phyloP scores from a whole-genome alignment of 139 green algal genomes.

The Pleodorina starrii region DNA sequence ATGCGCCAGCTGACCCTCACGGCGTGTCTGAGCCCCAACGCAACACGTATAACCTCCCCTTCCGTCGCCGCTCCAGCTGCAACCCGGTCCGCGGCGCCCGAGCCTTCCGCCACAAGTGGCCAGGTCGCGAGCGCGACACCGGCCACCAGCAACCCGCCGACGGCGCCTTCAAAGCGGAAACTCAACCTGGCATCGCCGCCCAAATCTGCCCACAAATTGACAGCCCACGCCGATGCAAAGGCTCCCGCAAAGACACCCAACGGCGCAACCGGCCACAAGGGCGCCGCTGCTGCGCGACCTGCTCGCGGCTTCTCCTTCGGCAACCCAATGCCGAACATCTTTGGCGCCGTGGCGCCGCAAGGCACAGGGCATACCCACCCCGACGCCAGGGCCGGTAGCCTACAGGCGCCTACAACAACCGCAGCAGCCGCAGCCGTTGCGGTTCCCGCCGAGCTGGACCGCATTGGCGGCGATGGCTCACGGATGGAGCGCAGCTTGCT shows the following conservation, averaged over 20 bases:
- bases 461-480: neutral
- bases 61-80: neutral
- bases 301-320: too few relatives aligned
- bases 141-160: neutral
- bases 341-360: too few relatives aligned
- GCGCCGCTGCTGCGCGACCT: too few relatives aligned
- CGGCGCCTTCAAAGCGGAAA: neutral
- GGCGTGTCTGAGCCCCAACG: neutral
- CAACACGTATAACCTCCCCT: neutral
- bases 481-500: neutral
- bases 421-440: too few relatives aligned
- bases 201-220: neutral
- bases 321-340: too few relatives aligned
- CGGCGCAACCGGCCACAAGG: too few relatives aligned
- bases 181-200: neutral
- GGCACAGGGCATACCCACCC: too few relatives aligned
- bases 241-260: too few relatives aligned
- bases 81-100: neutral
- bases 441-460: too few relatives aligned
- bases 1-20: neutral
- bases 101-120: neutral
- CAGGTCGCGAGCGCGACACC: neutral
- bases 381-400: too few relatives aligned
- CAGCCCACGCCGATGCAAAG: neutral
- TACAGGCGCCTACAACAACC: too few relatives aligned